A percentile compares a stretch with the other conserved stretches of the same genome.
These are phyloP conservation scores for Geotrichum reessii DNA, from an alignment of 1,139 yeast genomes.

Conservation along the genomic window DNA sequence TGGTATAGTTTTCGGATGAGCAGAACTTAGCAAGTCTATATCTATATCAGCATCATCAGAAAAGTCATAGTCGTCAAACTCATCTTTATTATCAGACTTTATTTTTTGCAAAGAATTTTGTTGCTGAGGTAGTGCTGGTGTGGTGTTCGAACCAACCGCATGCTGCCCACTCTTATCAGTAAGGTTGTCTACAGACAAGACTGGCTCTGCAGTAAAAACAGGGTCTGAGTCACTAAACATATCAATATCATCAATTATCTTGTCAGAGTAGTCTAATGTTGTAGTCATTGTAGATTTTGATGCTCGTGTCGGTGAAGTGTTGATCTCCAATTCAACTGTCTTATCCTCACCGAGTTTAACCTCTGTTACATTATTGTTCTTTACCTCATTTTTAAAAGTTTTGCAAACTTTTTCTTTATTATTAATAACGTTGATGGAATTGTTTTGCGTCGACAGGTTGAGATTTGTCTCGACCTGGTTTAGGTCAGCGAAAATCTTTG, in stretches of 20 bases:
- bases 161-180: neutral
- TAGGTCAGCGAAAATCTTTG: neutral
- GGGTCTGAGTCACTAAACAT: neutral
- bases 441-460: neutral
- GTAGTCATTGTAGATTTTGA: neutral
- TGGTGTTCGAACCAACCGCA: too few species aligned
- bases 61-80: neutral
- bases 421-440: neutral
- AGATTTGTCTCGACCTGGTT: neutral
- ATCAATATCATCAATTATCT: neutral
- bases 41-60: neutral
- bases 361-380: neutral
- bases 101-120: neutral
- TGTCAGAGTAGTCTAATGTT: neutral
- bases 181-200: neutral
- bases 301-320: neutral
- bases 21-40: neutral
- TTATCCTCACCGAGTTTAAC: neutral
- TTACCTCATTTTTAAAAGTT: neutral
- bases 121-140: neutral
- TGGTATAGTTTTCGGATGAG: neutral
- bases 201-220: neutral
- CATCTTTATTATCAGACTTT: neutral
- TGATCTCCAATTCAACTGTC: neutral
- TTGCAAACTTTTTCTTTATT: neutral